Percentiles rank a stretch among this genome's conserved stretches.
These are phyloP conservation scores for Puccinia hordei DNA, from an alignment of 1,284 basidiomycete genomes.

Conservation along the genomic window DNA sequence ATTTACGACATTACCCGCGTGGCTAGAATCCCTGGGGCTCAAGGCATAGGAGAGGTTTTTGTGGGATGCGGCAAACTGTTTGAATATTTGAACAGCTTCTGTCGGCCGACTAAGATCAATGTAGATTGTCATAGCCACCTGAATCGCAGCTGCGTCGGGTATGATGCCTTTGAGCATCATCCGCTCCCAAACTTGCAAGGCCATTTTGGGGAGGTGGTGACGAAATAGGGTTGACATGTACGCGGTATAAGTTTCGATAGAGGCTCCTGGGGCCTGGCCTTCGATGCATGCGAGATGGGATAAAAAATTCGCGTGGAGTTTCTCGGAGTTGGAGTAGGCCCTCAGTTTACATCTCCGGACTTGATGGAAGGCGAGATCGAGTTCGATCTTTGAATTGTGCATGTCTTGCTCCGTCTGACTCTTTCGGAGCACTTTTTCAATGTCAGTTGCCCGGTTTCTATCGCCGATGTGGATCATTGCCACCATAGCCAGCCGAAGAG, in stretches of 20 bases:
- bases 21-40: background rate
- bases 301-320: conserved; percentile 30
- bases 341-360: conserved; percentile 38
- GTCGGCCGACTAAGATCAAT: conserved; percentile 31
- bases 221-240: conserved; percentile 43
- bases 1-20: background rate
- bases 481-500: conserved; percentile 33
- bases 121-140: conserved; percentile 43
- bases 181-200: conserved; percentile 30
- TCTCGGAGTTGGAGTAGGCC: conserved; percentile 45
- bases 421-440: conserved; percentile 22
- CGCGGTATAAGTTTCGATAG: conserved; percentile 37
- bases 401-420: conserved; percentile 7
- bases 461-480: conserved; percentile 43
- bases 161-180: background rate
- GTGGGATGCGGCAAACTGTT: conserved; percentile 17
- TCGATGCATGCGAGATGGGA: conserved; percentile 27
- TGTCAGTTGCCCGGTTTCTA: conserved; percentile 26
- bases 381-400: conserved; percentile 25
- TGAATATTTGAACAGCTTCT: conserved; percentile 40
- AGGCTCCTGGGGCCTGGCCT: background rate
- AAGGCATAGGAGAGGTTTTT: background rate
- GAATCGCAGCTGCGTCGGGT: conserved; percentile 46
- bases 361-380: conserved; percentile 35
- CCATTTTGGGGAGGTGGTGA: conserved; percentile 46